Evolutionary conservation across 306 rosid species (phyloP).

Genomic region (Myrica gale): DNA sequence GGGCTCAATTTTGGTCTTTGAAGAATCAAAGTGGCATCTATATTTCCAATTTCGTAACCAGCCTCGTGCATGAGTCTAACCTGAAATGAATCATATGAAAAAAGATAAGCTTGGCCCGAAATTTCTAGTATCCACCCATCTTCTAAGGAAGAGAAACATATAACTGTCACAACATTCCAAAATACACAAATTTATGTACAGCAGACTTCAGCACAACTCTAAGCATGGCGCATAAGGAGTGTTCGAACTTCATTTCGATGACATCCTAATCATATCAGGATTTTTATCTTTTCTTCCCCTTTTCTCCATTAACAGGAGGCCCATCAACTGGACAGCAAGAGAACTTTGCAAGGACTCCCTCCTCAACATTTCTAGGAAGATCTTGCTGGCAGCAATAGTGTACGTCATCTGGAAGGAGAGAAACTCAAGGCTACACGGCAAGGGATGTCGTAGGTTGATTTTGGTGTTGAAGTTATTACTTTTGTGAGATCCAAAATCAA

Average conservation of each 20-base stretch:
- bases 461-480: too few relatives aligned
- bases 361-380: too few relatives aligned
- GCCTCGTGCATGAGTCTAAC: slow-evolving; percentile 90
- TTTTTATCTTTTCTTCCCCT: too few relatives aligned
- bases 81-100: slow-evolving; percentile 39
- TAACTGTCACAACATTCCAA: neutral
- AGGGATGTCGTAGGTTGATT: too few relatives aligned
- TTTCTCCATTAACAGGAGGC: too few relatives aligned
- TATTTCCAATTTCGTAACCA: slow-evolving; percentile 86
- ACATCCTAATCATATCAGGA: neutral
- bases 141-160: slow-evolving; percentile 9
- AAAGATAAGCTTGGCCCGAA: slow-evolving; percentile 18
- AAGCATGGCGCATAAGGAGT: slow-evolving; percentile 11
- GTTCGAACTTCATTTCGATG: neutral
- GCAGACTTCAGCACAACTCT: neutral
- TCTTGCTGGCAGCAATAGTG: too few relatives aligned
- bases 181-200: neutral
- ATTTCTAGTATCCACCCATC: neutral
- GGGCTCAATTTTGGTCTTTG: slow-evolving; percentile 96
- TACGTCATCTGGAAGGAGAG: too few relatives aligned
- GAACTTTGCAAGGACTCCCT: too few relatives aligned
- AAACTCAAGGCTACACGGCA: too few relatives aligned
- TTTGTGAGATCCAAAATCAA: too few relatives aligned
- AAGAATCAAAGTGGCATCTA: slow-evolving; percentile 89
- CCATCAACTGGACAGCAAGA: too few relatives aligned